phyloP scores from a whole-genome alignment of 768 basidiomycete species.

The Fomitopsis serialis region DNA sequence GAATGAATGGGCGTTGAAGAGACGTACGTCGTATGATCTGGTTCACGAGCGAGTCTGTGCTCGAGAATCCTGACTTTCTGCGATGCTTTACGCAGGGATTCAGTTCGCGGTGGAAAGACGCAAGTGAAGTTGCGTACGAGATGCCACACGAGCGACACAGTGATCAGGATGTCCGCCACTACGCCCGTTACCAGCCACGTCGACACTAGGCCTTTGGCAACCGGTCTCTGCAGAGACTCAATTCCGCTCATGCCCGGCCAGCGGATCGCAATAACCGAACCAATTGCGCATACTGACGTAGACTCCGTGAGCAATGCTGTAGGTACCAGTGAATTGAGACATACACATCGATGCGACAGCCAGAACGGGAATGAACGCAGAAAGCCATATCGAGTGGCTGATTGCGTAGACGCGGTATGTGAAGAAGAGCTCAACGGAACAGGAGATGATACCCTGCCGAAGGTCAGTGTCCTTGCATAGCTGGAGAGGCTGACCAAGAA shows the following conservation, averaged over 20 bases:
- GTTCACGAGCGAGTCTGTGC: slow-evolving; percentile 33
- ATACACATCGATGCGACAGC: slow-evolving; percentile 12
- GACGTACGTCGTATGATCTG: slow-evolving; percentile 30
- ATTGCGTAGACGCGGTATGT: slow-evolving; percentile 30
- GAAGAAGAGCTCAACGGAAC: slow-evolving; percentile 38
- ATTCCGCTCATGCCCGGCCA: slow-evolving; percentile 13
- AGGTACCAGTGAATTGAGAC: not conserved
- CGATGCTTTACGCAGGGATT: slow-evolving; percentile 22
- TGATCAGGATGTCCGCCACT: slow-evolving; percentile 33
- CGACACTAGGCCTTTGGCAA: slow-evolving; percentile 19
- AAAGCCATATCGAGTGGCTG: slow-evolving; percentile 14
- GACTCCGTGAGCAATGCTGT: not conserved
- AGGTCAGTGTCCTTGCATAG: too few species aligned
- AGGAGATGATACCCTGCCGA: slow-evolving; percentile 29
- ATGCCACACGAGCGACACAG: slow-evolving; percentile 30
- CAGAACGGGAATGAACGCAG: slow-evolving; percentile 5
- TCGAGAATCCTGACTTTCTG: slow-evolving; percentile 32
- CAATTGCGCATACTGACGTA: not conserved
- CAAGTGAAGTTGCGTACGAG: slow-evolving; percentile 24
- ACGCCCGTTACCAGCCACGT: slow-evolving; percentile 32
- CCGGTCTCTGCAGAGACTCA: slow-evolving; percentile 10
- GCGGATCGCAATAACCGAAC: slow-evolving; percentile 8
- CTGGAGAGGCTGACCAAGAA: not conserved
- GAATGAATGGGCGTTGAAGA: not conserved
- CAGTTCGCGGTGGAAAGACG: not conserved